Evolutionary conservation across 2,329 filamentous ascomycete genomes (phyloP), one percentile per base, ranked within the genome.

Genomic region (Aspergillus brasiliensis): DNA sequence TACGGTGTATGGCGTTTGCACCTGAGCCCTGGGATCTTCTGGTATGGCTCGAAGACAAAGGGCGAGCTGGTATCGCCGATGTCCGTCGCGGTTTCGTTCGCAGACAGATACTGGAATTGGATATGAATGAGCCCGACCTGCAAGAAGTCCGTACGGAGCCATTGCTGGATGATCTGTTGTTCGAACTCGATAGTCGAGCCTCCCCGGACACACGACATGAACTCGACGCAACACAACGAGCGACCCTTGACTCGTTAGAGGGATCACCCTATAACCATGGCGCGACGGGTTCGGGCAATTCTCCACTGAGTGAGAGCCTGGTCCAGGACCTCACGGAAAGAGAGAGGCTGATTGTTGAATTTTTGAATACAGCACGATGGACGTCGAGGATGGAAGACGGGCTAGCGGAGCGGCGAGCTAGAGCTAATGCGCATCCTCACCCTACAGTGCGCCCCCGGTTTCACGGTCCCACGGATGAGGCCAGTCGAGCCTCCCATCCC

Each of bases 1-100:
- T 98, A 56, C 86, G 95, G 62, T 91, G 92, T 62, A 96, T 98
- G 90, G 84, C 89, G 1, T 99, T 99, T 73, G 92, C 91, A 4
- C 93, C 94, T 0, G 90, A 91, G 1, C 91, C 93, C 0, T 94
- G 89, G 81, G 94, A 97, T 72, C 84, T 99, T 17, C 80, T 99
- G 42, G 90, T 96, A 6, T 98, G 95, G 93, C 91, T 92, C 8
- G 95, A 99, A 75, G 91, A 97, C 69, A 88, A 91, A 63, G 80
- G 80, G 15, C 73, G 77, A 62, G 77, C 77, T 47, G 80, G 80
- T 7, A 67, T 82, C 59, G 78, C 79, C 31, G 80, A 82, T 67
- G 69, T 82, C 51, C 79, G 80, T 40, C 78, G 78, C 59, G 70
- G 69, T n/a, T 82, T 81, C 60, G 66, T 73, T 28, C 75, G 80